Evolutionary conservation across 345 rosid genomes (phyloP), one percentile per base, ranked within the genome.

Genomic region (Cardamine resedifolia): DNA sequence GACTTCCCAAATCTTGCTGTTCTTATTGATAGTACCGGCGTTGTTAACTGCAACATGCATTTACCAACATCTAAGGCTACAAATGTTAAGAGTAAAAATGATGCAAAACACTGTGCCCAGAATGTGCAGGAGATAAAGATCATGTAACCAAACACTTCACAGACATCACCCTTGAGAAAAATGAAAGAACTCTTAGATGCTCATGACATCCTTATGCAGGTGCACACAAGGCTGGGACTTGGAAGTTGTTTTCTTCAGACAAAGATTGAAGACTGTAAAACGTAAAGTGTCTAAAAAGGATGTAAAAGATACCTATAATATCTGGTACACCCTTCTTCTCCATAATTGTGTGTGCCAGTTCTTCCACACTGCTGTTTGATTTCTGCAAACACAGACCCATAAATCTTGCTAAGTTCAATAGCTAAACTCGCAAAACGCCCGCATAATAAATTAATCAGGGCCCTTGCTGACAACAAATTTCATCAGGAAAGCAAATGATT

Each of bases 1-100:
- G 58, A 94, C 96, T 80, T 94, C 98, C 98, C 98, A 94, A 27
- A 94, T 80, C 85, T 83, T 94, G 80, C 84, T 94, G 81, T 94
- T 94, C 78, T 72, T 83, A 71, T 94, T 94, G 68, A 94, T 94
- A 0, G 95, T 84, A 20, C 98, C 98, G 9, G 97, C 98, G 65
- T 94, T 94, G 80, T 94, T 94, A 60, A 94, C 98, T 92, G 86
- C 38, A 64, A 70, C 11, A 3, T 9, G 30, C 64, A 68, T 53
- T 16, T 34, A 53, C 58, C 21, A 69, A 53, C 41, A 69, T 41
- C 10, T 16, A 76, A 45, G 48, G 38, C 26, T 21, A 41, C 20
- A 24, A 33, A 53, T 10, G 1, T 45, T 6, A 4, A 51, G 44
- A 18, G 15, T 19, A 48, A 23, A n/a, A 28, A 39, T n/a, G 27